Conservation (phyloP, 331 rosid genomes). For the Quercus phellos region DNA sequence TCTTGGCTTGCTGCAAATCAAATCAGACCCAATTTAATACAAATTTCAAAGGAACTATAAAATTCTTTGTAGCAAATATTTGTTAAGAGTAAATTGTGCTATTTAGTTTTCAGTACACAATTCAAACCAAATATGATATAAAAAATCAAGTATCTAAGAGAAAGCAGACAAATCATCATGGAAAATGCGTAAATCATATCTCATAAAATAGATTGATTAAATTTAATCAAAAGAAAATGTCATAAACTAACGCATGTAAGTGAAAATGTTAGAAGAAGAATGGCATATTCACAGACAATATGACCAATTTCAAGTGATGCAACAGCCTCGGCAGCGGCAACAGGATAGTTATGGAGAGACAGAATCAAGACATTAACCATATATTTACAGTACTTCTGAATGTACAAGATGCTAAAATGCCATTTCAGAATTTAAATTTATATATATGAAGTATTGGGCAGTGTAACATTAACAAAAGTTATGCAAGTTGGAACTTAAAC, state of each 20-base stretch:
- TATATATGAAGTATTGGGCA: no score
- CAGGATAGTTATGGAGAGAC: not conserved
- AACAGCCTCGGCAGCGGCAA: not conserved
- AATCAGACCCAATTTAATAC: conserved; percentile 8
- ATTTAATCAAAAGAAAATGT: no score
- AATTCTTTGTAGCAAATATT: not conserved
- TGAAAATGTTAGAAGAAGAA: not conserved
- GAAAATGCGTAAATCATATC: not conserved
- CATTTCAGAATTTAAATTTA: not conserved
- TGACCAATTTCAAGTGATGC: not conserved
- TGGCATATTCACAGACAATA: not conserved
- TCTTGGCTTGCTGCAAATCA: conserved; percentile 89
- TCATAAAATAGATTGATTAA: no score
- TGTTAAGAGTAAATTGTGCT: not conserved
- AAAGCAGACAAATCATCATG: not conserved
- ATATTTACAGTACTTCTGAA: not conserved
- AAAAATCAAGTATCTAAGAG: not conserved
- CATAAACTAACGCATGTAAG: no score
- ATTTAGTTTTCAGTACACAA: not conserved
- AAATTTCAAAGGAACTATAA: not conserved
- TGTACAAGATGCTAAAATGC: not conserved
- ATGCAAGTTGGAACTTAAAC: no score
- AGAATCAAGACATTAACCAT: not conserved
- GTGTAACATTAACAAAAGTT: no score
- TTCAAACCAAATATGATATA: not conserved